Conservation (phyloP, 2,329 filamentous ascomycete species). For the Verticillium klebahnii region DNA sequence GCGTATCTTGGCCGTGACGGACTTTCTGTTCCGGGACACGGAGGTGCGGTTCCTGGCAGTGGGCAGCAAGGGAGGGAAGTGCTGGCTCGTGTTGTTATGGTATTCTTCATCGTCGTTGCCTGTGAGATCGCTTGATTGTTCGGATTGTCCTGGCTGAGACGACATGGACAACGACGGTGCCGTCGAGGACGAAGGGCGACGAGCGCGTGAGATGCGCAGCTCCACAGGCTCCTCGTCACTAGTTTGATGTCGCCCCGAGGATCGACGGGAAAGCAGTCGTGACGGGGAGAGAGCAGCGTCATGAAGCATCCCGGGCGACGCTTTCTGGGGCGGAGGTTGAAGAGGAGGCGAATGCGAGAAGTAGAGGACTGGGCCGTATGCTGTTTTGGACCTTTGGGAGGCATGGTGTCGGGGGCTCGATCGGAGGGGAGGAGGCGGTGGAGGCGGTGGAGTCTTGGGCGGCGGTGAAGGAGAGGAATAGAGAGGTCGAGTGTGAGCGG, state of each 20-base stretch:
- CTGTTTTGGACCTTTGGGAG: background rate
- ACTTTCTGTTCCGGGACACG: background rate
- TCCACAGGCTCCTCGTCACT: background rate
- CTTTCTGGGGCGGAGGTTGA: too few species aligned
- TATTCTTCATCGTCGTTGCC: background rate
- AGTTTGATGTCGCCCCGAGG: background rate
- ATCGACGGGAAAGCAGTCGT: too few species aligned
- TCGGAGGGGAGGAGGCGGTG: background rate
- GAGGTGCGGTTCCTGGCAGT: constrained; percentile 4
- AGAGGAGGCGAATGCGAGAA: too few species aligned
- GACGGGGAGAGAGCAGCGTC: too few species aligned
- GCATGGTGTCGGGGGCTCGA: background rate
- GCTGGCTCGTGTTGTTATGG: background rate
- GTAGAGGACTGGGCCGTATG: too few species aligned
- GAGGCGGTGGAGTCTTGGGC: background rate
- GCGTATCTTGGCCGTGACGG: constrained; percentile 24
- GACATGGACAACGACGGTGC: background rate
- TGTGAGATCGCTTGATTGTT: background rate
- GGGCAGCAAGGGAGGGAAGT: constrained; percentile 11
- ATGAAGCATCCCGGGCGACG: too few species aligned
- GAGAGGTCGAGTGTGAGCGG: background rate
- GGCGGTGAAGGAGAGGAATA: background rate
- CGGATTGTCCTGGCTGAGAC: background rate
- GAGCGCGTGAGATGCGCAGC: background rate
- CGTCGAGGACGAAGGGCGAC: background rate